Percentiles rank a stretch among this genome's conserved stretches.
Evolutionary conservation across 1,284 basidiomycete species (phyloP).

Genomic region (Trichosporon sp.): DNA sequence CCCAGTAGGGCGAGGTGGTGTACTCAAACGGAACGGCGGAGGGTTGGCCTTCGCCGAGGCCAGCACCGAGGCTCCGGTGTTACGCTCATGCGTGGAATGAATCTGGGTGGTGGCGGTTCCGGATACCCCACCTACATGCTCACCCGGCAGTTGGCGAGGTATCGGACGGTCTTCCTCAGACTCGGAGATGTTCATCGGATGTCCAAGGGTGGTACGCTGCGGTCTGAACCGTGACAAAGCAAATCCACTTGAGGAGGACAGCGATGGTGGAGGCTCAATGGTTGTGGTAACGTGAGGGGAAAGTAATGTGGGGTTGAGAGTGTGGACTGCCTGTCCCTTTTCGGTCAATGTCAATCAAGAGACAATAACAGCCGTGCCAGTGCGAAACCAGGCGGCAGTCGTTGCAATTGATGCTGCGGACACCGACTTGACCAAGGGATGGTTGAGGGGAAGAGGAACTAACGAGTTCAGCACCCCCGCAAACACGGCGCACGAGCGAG

Average conservation of each 20-base stretch:
- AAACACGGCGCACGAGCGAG: constrained; percentile 4
- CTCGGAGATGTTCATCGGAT: neutral
- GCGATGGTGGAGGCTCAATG: neutral
- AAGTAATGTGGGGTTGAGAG: neutral
- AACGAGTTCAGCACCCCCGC: constrained; percentile 1
- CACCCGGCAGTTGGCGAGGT: neutral
- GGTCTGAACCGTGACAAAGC: neutral
- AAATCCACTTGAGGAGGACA: neutral
- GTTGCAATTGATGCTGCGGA: neutral
- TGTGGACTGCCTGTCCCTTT: neutral
- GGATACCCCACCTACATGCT: neutral
- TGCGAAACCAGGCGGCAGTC: neutral
- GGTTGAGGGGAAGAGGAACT: neutral
- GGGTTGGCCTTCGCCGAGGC: neutral
- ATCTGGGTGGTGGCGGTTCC: neutral
- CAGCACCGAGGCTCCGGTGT: neutral
- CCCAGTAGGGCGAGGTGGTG: neutral
- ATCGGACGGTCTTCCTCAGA: neutral
- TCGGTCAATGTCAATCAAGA: neutral
- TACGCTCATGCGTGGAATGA: constrained; percentile 4
- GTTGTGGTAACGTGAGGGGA: neutral
- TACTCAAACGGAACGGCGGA: neutral
- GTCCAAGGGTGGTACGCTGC: neutral
- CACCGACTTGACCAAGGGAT: neutral
- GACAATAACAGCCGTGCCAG: neutral